Conservation (phyloP, 805 yeast genomes). For the Ogataea kodamae region DNA sequence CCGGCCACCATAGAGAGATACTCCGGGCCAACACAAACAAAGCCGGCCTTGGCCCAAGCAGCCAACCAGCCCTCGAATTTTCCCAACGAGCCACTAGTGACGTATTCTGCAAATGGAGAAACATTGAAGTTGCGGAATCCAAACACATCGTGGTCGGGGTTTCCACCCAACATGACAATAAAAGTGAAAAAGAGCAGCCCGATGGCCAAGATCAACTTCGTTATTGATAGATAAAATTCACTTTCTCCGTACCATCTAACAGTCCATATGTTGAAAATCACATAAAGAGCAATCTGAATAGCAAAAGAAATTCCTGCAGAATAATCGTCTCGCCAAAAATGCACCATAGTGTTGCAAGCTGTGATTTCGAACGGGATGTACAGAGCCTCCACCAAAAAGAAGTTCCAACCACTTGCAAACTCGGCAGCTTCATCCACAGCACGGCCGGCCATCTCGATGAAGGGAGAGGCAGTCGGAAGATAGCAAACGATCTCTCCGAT, state of each 20-base stretch:
- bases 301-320: conserved; percentile 45
- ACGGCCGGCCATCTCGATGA: conserved; percentile 37
- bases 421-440: conserved; percentile 38
- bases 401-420: conserved; percentile 35
- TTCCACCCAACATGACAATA: conserved; percentile 55
- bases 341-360: conserved; percentile 50
- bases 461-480: conserved; percentile 37
- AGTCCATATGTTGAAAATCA: conserved; percentile 42
- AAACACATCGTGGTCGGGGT: conserved; percentile 47
- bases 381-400: conserved; percentile 41
- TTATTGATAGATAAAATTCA: conserved; percentile 46
- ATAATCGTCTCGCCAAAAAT: conserved; percentile 48
- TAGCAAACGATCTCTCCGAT: conserved; percentile 38
- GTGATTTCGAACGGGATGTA: conserved; percentile 49
- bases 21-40: conserved; percentile 43
- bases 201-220: conserved; percentile 44
- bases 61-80: conserved; percentile 42
- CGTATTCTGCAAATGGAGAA: conserved; percentile 39
- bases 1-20: conserved; percentile 43
- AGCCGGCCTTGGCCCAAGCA: conserved; percentile 37
- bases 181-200: conserved; percentile 49
- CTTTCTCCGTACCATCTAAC: conserved; percentile 50
- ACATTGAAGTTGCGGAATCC: conserved; percentile 45
- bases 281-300: conserved; percentile 41
- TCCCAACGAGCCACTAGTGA: conserved; percentile 37